Base-by-base conservation (phyloP, 2,329 filamentous ascomycete genomes). In the Colletotrichum costaricense region DNA sequence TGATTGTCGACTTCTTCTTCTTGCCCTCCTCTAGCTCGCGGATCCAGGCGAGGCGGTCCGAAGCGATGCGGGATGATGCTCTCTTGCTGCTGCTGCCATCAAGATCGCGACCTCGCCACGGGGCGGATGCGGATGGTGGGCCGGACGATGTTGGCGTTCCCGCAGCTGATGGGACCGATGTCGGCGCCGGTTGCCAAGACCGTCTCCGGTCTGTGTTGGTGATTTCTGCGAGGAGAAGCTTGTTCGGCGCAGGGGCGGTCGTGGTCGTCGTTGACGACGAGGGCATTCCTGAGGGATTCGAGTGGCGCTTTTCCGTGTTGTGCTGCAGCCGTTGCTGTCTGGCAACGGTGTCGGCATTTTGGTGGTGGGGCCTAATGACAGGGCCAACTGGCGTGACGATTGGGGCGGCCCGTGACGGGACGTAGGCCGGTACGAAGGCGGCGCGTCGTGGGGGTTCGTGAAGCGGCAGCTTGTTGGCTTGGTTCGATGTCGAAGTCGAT, bases 21-120 rank as follows among this genome's bases (percentile, higher is more conserved):
- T 46, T 63, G 28, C 54, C 54, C 38, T 68, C 64, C 24, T 72
- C 69, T 16, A 72, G 58, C 54, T 69, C 69, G 14, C 66, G 67
- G 59, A 72, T 72, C 69, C 69, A 72, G 19, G n/a, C 59, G 28
- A 72, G 69, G 30, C 69, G 69, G n/a, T 72, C 66, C 4, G 65
- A n/a, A 7, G 28, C 65, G 14, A 72, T 54, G 16, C 69, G 69
- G 3, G 66, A 24, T 5, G 66, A 72, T 6, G 28, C 38, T 24
- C 28, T 57, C 16, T 66, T 54, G 22, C 49, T 63, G 12, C 54
- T 14, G 8, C 16, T 19, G 5, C 5, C 38, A 42, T 42, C 42
- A 19, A 49, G 42, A 9, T 49, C 42, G 19, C 42, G 42, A 5
- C 33, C 59, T 4, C 69, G 69, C 52, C 66, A 72, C 19, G 66